These are phyloP conservation scores for Irpex sp. DNA, from an alignment of 1,284 basidiomycete genomes.

Conservation along the genomic window DNA sequence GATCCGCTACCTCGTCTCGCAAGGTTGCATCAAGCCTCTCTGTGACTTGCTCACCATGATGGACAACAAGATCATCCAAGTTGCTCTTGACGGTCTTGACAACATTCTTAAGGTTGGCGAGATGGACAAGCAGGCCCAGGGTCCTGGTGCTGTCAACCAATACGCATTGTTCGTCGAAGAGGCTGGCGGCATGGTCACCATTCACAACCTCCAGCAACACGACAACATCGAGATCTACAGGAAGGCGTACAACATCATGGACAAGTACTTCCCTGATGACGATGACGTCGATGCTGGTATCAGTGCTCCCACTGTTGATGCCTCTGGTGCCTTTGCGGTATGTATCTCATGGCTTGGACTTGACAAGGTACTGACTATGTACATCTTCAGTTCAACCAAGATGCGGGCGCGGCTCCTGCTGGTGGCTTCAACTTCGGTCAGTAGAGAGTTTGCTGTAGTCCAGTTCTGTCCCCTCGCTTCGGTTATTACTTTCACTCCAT, in stretches of 20 bases:
- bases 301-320: conserved; percentile 79
- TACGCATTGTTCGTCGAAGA: conserved; percentile 97
- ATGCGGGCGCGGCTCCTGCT: conserved; percentile 84
- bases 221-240: conserved; percentile 99
- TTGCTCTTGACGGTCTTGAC: conserved; percentile 95
- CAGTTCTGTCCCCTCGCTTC: conserved; percentile 4
- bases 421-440: conserved; percentile 92
- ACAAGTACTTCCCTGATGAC: conserved; percentile 90
- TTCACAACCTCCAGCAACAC: conserved; percentile 99
- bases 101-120: conserved; percentile 99
- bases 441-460: conserved; percentile 25
- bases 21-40: conserved; percentile 98
- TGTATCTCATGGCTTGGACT: conserved; percentile 27
- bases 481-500: background rate
- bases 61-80: conserved; percentile 99
- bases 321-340: conserved; percentile 88
- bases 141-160: conserved; percentile 85
- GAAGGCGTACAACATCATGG: conserved; percentile 99
- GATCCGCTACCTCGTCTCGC: conserved; percentile 96
- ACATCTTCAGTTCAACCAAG: conserved; percentile 65
- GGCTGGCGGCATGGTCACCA: conserved; percentile 97
- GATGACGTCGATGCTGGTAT: conserved; percentile 83
- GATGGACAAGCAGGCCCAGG: conserved; percentile 85
- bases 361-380: conserved; percentile 9
- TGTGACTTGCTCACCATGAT: conserved; percentile 96